Conservation (phyloP, 192 early-diverging fungal genomes). For the Coemansia sp. region DNA sequence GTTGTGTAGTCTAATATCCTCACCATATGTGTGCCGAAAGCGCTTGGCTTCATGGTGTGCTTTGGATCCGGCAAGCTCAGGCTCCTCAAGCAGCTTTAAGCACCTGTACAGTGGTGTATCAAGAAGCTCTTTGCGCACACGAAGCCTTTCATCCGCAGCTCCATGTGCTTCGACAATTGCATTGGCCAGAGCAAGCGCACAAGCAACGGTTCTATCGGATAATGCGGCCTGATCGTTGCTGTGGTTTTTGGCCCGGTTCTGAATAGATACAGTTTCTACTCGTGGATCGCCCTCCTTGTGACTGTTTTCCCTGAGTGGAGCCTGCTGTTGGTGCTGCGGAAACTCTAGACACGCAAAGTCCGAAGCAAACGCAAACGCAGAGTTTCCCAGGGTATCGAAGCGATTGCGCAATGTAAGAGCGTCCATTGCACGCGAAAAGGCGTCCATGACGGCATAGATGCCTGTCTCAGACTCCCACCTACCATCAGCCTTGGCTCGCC, state of each 20-base stretch:
- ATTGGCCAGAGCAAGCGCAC: constrained; percentile 35
- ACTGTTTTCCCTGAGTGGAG: constrained; percentile 5
- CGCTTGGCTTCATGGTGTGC: constrained; percentile 20
- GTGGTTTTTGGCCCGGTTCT: neutral
- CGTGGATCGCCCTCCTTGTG: neutral
- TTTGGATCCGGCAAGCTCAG: constrained; percentile 15
- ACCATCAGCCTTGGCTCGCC: constrained; percentile 18
- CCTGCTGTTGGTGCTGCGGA: neutral
- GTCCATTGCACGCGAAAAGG: constrained; percentile 26
- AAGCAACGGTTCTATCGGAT: constrained; percentile 19
- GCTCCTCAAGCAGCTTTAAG: constrained; percentile 40
- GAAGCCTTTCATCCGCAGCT: constrained; percentile 17
- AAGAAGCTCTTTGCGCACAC: constrained; percentile 37
- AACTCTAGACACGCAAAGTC: constrained; percentile 1
- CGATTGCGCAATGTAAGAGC: constrained; percentile 38
- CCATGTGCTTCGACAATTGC: constrained; percentile 33
- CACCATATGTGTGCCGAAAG: constrained; percentile 31
- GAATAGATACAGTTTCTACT: neutral
- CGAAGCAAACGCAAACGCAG: constrained; percentile 18
- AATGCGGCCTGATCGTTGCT: neutral
- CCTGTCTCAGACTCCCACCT: constrained; percentile 36
- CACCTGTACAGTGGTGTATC: constrained; percentile 43
- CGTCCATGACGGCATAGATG: constrained; percentile 28
- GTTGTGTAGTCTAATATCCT: constrained; percentile 28
- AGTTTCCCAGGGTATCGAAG: constrained; percentile 44